Evolutionary conservation across 2,329 filamentous ascomycete genomes (phyloP), one percentile per base, ranked within the genome.

Genomic region (Paraconiothyrium sp.): DNA sequence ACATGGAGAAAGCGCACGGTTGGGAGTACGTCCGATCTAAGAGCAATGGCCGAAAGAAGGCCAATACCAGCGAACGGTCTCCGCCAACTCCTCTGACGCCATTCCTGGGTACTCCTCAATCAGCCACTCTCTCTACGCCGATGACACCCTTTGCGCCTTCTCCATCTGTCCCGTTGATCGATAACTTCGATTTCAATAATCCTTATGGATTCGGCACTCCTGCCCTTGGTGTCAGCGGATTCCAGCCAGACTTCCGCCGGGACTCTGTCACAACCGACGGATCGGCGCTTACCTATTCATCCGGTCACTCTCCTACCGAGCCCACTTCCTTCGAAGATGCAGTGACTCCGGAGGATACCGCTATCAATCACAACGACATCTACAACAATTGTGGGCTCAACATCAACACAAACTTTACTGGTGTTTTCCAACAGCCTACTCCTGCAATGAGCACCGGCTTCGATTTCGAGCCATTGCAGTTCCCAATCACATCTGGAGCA

Each of bases 1-100:
- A 98, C 81, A 97, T 97, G 94, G 94, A 98, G 83, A 97, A 97
- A 80, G 91, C 92, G 0, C 94, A 98, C 73, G 90, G 90, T 61
- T 97, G 92, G 91, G 85, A 85, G n/a, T 97, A 97, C 70, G 86
- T 94, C 58, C 91, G 94, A 67, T 94, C 93, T 62, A 97, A 97
- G 86, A 94, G 91, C 78, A 97, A 96, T 74, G 91, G 92, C 57
- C 71, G 73, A 41, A 78, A 77, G 68, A 79, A 77, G 72, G 63
- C 69, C 34, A 62, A 71, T 24, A 63, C 70, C 41, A 73, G 68
- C 34, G 69, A 67, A 16, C 71, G 69, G 13, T 72, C 72, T 37
- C 76, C 77, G 22, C 69, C 76, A 20, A 79, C 78, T 56, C 77
- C 78, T 7, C 60, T 74, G 35, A 74, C 73, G 34, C 71, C 73